A percentile compares a stretch with the other conserved stretches of the same genome.
Evolutionary conservation across 257 asterid genomes (phyloP).

Genomic region (Primulina eburnea): DNA sequence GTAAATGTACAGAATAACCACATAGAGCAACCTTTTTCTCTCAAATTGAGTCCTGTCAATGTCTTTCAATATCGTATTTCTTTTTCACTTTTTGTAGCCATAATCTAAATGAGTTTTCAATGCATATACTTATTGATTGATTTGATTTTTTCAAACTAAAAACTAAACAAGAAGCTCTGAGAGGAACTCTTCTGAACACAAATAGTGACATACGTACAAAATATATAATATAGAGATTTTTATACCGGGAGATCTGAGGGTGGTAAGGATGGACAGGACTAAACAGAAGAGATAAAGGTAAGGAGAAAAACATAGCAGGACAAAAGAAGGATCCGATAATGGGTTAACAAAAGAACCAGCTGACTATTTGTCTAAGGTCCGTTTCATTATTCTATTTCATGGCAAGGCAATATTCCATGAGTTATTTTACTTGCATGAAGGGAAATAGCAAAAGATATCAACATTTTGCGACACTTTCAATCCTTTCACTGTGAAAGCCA

Average conservation of each 20-base stretch:
- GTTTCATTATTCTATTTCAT: not conserved
- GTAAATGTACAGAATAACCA: no score
- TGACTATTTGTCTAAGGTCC: conserved; percentile 1
- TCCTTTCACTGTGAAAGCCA: conserved; percentile 5
- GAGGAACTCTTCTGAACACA: no score
- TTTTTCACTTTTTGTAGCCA: not conserved
- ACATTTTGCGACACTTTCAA: not conserved
- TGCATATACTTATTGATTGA: no score
- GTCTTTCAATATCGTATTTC: not conserved
- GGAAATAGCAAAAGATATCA: not conserved
- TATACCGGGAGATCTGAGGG: not conserved
- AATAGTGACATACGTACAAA: no score
- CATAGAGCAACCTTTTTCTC: no score
- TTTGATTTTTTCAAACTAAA: no score
- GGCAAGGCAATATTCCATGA: not conserved
- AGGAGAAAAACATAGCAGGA: not conserved
- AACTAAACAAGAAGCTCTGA: no score
- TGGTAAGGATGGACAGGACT: conserved; percentile 7
- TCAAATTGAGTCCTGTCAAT: no score
- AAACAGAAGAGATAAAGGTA: not conserved
- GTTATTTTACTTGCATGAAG: not conserved
- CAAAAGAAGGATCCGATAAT: no score
- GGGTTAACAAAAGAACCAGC: not conserved
- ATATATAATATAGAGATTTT: no score
- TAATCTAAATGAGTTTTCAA: no score